phyloP scores from a whole-genome alignment of 2,329 filamentous ascomycete genomes.

The Mycosphaerella sp. region DNA sequence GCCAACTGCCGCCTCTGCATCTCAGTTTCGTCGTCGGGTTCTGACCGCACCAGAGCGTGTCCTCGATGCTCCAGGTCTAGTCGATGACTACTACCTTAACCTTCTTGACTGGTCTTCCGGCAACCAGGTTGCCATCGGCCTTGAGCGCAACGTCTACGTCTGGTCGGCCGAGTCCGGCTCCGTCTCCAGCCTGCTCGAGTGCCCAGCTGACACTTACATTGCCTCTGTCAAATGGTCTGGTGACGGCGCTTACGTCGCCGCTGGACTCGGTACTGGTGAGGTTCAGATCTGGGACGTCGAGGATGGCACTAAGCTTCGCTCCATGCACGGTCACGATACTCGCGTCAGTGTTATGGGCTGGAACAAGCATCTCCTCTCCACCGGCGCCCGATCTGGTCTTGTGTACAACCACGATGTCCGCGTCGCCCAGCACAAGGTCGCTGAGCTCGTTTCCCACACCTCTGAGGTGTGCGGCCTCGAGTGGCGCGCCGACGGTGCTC shows the following conservation, averaged over 20 bases:
- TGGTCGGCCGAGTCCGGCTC: conserved; percentile 95
- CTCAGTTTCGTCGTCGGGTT: conserved; percentile 85
- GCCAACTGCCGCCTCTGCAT: conserved; percentile 63
- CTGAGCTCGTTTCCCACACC: conserved; percentile 93
- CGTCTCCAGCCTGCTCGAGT: conserved; percentile 84
- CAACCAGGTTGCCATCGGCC: conserved; percentile 95
- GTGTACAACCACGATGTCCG: conserved; percentile 99
- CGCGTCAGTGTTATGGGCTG: conserved; percentile 98
- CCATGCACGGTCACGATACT: conserved; percentile 96
- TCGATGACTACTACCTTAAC: conserved; percentile 99
- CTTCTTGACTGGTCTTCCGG: conserved; percentile 95
- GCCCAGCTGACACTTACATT: conserved; percentile 83
- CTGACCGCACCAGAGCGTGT: conserved; percentile 94
- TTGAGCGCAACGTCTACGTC: conserved; percentile 95
- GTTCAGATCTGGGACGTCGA: conserved; percentile 99
- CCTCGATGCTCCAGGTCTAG: conserved; percentile 87
- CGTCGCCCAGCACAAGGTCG: conserved; percentile 94
- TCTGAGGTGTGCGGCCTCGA: conserved; percentile 97
- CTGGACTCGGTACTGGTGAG: conserved; percentile 90
- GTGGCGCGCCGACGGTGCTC: conserved; percentile 93
- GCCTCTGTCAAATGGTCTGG: conserved; percentile 99
- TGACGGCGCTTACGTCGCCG: conserved; percentile 91
- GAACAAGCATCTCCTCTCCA: conserved; percentile 97
- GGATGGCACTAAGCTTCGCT: conserved; percentile 89
- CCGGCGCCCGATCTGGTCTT: conserved; percentile 85